Evolutionary conservation across 2,329 filamentous ascomycete genomes (phyloP).

Genomic region (Sphaerulina musiva): DNA sequence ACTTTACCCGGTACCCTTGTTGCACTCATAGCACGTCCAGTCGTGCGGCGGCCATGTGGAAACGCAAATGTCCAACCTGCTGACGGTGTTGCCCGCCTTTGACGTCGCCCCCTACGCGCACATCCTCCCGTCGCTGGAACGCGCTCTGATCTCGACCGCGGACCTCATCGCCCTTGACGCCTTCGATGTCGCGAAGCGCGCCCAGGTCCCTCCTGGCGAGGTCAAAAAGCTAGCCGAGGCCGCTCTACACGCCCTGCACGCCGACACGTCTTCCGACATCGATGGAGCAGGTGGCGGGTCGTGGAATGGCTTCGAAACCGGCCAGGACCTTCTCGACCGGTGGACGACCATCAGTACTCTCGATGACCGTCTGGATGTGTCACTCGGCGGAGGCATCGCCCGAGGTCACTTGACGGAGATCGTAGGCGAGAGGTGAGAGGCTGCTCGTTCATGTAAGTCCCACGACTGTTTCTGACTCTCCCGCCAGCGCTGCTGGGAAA

Average conservation of each 20-base stretch:
- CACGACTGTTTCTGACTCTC: conserved; percentile 5
- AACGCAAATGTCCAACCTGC: conserved; percentile 71
- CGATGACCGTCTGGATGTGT: conserved; percentile 62
- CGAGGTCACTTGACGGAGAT: conserved; percentile 80
- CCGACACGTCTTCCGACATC: conserved; percentile 16
- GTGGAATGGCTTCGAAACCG: conserved; percentile 22
- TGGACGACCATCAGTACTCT: conserved; percentile 70
- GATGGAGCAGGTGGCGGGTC: background rate
- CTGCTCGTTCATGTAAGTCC: conserved; percentile 7
- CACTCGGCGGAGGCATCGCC: conserved; percentile 72
- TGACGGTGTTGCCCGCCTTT: conserved; percentile 74
- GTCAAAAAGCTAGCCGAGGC: conserved; percentile 66
- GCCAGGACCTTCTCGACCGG: conserved; percentile 37
- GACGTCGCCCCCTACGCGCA: conserved; percentile 62
- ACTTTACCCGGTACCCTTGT: no score
- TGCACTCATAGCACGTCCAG: background rate
- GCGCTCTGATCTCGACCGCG: conserved; percentile 65
- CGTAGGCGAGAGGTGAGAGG: conserved; percentile 70
- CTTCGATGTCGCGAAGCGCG: conserved; percentile 76
- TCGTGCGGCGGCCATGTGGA: conserved; percentile 22
- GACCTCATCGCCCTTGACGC: conserved; percentile 82
- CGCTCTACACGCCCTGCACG: conserved; percentile 60
- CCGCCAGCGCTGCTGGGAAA: conserved; percentile 72
- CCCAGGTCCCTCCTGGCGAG: conserved; percentile 72
- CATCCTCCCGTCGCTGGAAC: conserved; percentile 73